A percentile compares a stretch with the other conserved stretches of the same genome.
These are phyloP conservation scores for Geranium brycei DNA, from an alignment of 345 rosid species.

Conservation along the genomic window DNA sequence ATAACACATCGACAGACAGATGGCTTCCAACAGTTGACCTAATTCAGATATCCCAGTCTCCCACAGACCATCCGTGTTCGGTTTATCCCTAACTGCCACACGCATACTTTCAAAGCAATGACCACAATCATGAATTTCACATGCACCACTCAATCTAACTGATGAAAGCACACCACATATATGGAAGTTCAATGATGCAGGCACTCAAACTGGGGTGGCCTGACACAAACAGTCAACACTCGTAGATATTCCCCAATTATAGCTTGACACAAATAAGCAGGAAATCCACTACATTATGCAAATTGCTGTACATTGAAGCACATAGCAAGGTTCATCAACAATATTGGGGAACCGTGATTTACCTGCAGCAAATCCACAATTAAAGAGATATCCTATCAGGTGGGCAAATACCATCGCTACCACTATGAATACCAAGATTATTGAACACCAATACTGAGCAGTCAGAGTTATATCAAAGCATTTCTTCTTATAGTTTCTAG, in stretches of 20 bases:
- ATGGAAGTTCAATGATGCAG: not conserved
- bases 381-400: not conserved
- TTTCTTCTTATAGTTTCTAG: not conserved
- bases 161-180: not conserved
- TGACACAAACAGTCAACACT: not conserved
- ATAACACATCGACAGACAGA: too few species aligned
- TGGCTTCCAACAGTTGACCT: too few species aligned
- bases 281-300: not conserved
- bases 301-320: conserved; percentile 2
- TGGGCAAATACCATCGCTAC: not conserved
- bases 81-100: too few species aligned
- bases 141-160: not conserved
- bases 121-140: not conserved
- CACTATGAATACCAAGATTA: not conserved
- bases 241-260: not conserved
- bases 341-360: conserved; percentile 2
- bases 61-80: not conserved
- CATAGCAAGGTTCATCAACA: not conserved
- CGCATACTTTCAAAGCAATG: not conserved
- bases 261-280: not conserved
- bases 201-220: not conserved
- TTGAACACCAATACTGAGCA: not conserved
- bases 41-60: not conserved
- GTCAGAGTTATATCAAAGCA: not conserved
- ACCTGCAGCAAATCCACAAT: conserved; percentile 2